Evolutionary conservation across 1,139 yeast species (phyloP).

Genomic region (Ashbya aceris): DNA sequence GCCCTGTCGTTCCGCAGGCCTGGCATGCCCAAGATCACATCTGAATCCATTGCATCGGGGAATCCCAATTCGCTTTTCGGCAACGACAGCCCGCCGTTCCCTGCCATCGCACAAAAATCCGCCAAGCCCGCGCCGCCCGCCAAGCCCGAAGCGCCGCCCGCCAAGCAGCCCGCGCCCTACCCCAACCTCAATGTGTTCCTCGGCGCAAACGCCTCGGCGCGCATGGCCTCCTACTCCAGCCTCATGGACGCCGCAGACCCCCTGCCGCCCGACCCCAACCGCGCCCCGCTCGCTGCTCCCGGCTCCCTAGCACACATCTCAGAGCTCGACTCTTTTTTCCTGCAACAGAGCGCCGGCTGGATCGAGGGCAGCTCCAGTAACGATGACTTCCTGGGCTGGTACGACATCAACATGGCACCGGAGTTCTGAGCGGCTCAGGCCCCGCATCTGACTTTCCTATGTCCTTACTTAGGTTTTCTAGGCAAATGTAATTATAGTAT

Average conservation of each 20-base stretch:
- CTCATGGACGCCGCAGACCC: neutral
- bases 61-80: constrained; percentile 18
- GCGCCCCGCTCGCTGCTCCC: constrained; percentile 3
- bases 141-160: neutral
- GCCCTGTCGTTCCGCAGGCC: constrained; percentile 4
- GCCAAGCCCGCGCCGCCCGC: neutral
- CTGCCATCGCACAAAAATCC: neutral
- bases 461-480: too few species aligned
- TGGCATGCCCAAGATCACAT: constrained; percentile 3
- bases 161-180: constrained; percentile 7
- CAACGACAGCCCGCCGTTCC: neutral
- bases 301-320: constrained; percentile 14
- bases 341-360: constrained; percentile 82
- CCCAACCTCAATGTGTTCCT: constrained; percentile 15
- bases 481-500: too few species aligned
- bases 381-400: constrained; percentile 94
- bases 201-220: constrained; percentile 5
- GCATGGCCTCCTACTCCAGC: neutral
- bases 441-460: too few species aligned
- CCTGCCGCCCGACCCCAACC: constrained; percentile 1
- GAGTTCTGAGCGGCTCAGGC: constrained; percentile 32
- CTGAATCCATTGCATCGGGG: constrained; percentile 8
- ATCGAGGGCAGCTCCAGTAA: constrained; percentile 46
- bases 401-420: constrained; percentile 61
- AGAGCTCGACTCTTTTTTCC: constrained; percentile 39